A percentile compares a stretch with the other conserved stretches of the same genome.
These are phyloP conservation scores for Colletotrichum plurivorum DNA, from an alignment of 2,329 filamentous ascomycete genomes.

Conservation along the genomic window DNA sequence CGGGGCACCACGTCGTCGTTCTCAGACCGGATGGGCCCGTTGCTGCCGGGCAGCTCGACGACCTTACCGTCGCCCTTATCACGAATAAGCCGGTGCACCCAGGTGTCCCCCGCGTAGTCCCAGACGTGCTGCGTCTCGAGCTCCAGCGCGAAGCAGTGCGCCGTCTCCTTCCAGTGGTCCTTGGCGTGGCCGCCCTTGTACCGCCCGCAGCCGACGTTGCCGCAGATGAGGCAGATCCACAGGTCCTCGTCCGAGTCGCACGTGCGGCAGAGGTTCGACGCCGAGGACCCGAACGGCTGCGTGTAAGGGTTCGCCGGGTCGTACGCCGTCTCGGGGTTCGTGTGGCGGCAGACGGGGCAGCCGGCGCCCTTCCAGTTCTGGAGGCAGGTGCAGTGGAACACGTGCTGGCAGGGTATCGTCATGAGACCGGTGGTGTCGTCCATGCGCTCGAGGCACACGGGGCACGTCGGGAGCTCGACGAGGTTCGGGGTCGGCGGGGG, in stretches of 20 bases:
- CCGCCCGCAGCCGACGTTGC: constrained; percentile 91
- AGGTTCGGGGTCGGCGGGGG: constrained; percentile 83
- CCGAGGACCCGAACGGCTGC: constrained; percentile 70
- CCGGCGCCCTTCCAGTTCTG: constrained; percentile 96
- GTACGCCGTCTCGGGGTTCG: constrained; percentile 63
- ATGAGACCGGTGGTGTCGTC: constrained; percentile 95
- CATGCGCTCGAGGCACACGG: constrained; percentile 97
- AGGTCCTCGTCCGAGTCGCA: constrained; percentile 87
- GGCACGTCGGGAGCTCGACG: constrained; percentile 93
- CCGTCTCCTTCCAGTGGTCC: constrained; percentile 90
- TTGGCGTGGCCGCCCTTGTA: constrained; percentile 96
- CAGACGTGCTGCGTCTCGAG: constrained; percentile 95
- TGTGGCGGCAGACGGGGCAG: constrained; percentile 95
- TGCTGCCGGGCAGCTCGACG: constrained; percentile 83
- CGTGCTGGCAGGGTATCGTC: constrained; percentile 96
- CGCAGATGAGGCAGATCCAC: constrained; percentile 96
- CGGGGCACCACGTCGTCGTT: constrained; percentile 80
- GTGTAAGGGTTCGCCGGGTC: constrained; percentile 65
- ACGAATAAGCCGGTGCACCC: constrained; percentile 95
- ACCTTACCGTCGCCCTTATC: constrained; percentile 94
- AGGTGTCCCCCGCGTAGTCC: constrained; percentile 97
- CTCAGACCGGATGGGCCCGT: constrained; percentile 52
- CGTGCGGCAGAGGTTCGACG: constrained; percentile 81
- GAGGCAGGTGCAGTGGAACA: constrained; percentile 96
- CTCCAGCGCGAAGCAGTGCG: constrained; percentile 93